phyloP scores from a whole-genome alignment of 371 early-diverging fungal species.

The Mucor racemosus region DNA sequence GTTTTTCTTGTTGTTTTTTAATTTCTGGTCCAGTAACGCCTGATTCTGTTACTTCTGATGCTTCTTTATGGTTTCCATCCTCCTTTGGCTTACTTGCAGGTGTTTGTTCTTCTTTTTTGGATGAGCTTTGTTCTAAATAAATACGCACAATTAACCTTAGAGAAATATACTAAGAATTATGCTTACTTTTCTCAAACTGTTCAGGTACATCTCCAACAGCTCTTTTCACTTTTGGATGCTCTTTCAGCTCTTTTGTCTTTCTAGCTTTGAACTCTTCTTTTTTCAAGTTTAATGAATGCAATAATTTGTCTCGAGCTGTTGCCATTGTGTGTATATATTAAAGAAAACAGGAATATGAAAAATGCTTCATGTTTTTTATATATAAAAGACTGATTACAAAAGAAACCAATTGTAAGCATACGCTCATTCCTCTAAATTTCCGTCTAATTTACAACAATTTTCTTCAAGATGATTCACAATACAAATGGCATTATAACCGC shows the following conservation, averaged over 20 bases:
- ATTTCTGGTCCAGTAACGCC: neutral
- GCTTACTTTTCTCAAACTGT: neutral
- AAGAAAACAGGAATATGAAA: neutral
- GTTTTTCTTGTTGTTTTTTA: neutral
- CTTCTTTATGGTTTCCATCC: neutral
- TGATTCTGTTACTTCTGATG: neutral
- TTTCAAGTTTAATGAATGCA: neutral
- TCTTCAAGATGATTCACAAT: no score
- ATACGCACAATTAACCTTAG: no score
- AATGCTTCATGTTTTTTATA: neutral
- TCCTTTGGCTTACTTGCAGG: neutral
- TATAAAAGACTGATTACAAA: neutral
- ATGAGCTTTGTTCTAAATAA: no score
- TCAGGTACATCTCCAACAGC: neutral
- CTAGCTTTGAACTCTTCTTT: neutral
- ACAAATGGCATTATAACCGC: no score
- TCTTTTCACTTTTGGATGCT: neutral
- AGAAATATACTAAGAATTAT: no score
- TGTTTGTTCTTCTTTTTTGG: neutral
- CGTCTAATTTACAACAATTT: conserved; percentile 9
- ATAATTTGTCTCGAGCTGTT: neutral
- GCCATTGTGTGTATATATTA: neutral
- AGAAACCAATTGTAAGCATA: neutral
- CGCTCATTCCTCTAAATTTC: conserved; percentile 14
- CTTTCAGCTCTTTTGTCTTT: neutral